These are phyloP conservation scores for Colletotrichum tofieldiae DNA, from an alignment of 2,329 filamentous ascomycete species.

Conservation along the genomic window DNA sequence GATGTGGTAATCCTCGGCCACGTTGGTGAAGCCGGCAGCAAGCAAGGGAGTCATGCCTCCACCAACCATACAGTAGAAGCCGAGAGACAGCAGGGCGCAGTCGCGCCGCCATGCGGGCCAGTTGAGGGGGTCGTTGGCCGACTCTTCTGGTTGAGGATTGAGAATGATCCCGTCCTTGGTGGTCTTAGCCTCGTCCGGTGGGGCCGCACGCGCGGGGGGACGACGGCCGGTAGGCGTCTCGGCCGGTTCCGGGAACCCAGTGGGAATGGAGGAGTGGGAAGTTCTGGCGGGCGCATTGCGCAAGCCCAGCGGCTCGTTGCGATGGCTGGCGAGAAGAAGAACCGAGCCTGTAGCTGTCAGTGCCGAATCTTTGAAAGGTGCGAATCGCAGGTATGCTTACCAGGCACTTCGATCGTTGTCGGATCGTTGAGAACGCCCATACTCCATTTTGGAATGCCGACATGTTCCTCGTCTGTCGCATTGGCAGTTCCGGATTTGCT, in stretches of 20 bases:
- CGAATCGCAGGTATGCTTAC: conserved; percentile 61
- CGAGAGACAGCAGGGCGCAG: conserved; percentile 83
- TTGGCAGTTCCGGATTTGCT: conserved; percentile 25
- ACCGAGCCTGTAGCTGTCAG: conserved; percentile 65
- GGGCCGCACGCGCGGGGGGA: conserved; percentile 24
- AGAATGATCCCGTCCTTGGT: conserved; percentile 90
- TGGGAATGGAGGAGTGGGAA: conserved; percentile 71
- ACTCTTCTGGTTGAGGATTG: conserved; percentile 93
- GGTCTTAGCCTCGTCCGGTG: conserved; percentile 72
- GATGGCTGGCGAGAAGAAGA: conserved; percentile 68
- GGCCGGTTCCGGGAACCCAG: conserved; percentile 53
- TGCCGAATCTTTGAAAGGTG: conserved; percentile 3
- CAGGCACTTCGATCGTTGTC: conserved; percentile 88
- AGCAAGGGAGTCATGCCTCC: conserved; percentile 93
- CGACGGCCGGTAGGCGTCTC: conserved; percentile 41
- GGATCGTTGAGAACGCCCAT: conserved; percentile 89
- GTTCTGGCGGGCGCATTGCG: conserved; percentile 70
- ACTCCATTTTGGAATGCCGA: conserved; percentile 64
- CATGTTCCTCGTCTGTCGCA: not conserved
- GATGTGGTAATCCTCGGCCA: conserved; percentile 77
- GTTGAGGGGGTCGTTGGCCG: conserved; percentile 91
- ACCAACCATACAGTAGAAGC: conserved; percentile 93
- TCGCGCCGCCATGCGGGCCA: conserved; percentile 90
- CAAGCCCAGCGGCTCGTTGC: conserved; percentile 73
- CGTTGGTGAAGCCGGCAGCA: conserved; percentile 89